phyloP scores from a whole-genome alignment of 331 rosid genomes.

The Pyracantha coccinea region DNA sequence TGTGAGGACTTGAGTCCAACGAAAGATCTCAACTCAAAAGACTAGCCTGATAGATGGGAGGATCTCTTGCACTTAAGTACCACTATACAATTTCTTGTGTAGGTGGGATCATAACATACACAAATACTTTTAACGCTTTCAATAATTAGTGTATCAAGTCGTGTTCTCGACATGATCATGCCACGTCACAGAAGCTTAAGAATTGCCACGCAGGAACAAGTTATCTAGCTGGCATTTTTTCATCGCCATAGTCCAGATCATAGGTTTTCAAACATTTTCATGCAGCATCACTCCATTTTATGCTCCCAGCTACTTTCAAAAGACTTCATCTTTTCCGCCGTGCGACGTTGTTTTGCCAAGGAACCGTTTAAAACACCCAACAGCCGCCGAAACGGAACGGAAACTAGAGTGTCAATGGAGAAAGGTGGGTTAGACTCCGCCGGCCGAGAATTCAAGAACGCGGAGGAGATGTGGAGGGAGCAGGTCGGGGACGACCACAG shows the following conservation, averaged over 20 bases:
- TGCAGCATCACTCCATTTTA: background rate
- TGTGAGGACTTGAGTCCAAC: no score
- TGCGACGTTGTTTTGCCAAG: background rate
- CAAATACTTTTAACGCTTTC: no score
- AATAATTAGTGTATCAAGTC: no score
- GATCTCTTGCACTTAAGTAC: no score
- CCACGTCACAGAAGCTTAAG: background rate
- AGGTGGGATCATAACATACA: no score
- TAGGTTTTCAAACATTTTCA: background rate
- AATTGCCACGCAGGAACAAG: background rate
- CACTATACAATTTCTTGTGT: no score
- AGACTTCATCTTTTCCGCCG: background rate
- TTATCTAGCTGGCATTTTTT: background rate
- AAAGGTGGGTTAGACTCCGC: conserved; percentile 57
- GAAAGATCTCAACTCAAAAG: no score
- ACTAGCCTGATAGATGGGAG: no score
- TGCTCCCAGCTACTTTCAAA: background rate
- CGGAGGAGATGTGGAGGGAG: conserved; percentile 90
- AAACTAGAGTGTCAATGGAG: conserved; percentile 34
- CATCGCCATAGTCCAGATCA: background rate
- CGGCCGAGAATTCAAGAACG: conserved; percentile 61
- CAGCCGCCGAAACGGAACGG: background rate
- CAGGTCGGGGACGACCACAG: conserved; percentile 58
- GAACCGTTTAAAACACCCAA: background rate
- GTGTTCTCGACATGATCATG: background rate